These are phyloP conservation scores for Alternaria longipes DNA, from an alignment of 2,329 filamentous ascomycete species.

Conservation along the genomic window DNA sequence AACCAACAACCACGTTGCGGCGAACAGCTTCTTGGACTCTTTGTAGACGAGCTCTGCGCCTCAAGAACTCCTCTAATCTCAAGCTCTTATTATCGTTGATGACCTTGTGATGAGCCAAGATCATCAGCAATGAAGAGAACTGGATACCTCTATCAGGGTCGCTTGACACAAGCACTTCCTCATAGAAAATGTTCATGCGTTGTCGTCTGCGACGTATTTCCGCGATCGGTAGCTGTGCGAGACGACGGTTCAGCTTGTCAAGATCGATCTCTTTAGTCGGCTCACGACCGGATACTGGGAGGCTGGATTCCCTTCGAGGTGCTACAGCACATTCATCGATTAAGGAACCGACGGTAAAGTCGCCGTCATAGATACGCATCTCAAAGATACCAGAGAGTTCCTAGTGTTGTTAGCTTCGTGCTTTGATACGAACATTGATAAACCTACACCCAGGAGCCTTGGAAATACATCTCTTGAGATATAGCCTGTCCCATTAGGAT, in stretches of 20 bases:
- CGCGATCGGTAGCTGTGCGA: slow-evolving; percentile 76
- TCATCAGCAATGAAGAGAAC: slow-evolving; percentile 93
- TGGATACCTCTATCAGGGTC: slow-evolving; percentile 89
- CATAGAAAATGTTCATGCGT: slow-evolving; percentile 93
- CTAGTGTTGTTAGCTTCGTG: slow-evolving; percentile 43
- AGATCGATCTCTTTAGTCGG: slow-evolving; percentile 69
- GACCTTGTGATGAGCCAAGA: slow-evolving; percentile 96
- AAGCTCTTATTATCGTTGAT: slow-evolving; percentile 98
- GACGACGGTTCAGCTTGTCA: slow-evolving; percentile 74
- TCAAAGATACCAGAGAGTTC: slow-evolving; percentile 94
- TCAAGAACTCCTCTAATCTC: slow-evolving; percentile 91
- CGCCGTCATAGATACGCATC: slow-evolving; percentile 94
- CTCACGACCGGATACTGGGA: slow-evolving; percentile 55
- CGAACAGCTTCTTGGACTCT: slow-evolving; percentile 95
- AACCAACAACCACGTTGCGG: slow-evolving; percentile 87
- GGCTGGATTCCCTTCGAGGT: slow-evolving; percentile 59
- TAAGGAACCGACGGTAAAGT: slow-evolving; percentile 86
- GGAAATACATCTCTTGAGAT: slow-evolving; percentile 92
- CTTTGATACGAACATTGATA: background rate
- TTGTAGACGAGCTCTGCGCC: slow-evolving; percentile 87
- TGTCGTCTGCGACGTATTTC: slow-evolving; percentile 78
- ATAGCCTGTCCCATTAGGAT: slow-evolving; percentile 89
- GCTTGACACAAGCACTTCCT: slow-evolving; percentile 93
- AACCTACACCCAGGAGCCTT: slow-evolving; percentile 76
- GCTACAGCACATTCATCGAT: slow-evolving; percentile 81